Evolutionary conservation across 148 eudicot species (phyloP), one percentile per base, ranked within the genome.

Genomic region (Drosera capensis): DNA sequence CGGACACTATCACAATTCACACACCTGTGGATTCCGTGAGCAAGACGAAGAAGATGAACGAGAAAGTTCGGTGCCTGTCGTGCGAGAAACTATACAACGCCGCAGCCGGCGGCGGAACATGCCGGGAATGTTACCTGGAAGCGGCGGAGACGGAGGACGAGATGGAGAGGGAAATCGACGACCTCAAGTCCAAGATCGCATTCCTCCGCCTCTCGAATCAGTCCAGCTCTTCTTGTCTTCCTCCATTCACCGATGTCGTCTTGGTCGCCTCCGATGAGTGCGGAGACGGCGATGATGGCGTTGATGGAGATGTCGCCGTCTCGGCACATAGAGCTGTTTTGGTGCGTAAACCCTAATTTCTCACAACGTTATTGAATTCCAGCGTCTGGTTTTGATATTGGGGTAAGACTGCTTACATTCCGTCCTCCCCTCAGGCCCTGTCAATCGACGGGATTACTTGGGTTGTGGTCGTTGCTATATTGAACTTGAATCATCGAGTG

Each of bases 81-180:
- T 86, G 92, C 67, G 72, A 51, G 56, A 92, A 85, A 19, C 72
- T 65, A 23, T 86, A 78, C 68, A 67, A 73, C 37, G 86, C 80
- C 15, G 95, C 92, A 8, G 75, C 95, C 68, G 68, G 71, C 37
- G 86, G 78, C 15, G 95, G 95, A 8, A 78, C 95, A 9, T 86
- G 95, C 72, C 64, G 71, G 56, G 95, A 86, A 64, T 86, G 95
- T 48, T 81, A 86, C 68, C 86, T 80, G 52, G 86, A 86, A 41
- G 95, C 95, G 0, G 74, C 86, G 45, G 95, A 86, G 60, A 86
- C 93, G 1, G 80, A 86, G 51, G 83, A 86, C 31, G 92, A 74
- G 47, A 73, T 70, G 18, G 75, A 86, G 65, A 60, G 78, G 2
- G 81, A 86, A 72, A 86, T 81, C 63, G 79, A 86, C 0, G 83